These are phyloP conservation scores for Claviceps pusilla DNA, from an alignment of 2,329 filamentous ascomycete genomes.

Conservation along the genomic window DNA sequence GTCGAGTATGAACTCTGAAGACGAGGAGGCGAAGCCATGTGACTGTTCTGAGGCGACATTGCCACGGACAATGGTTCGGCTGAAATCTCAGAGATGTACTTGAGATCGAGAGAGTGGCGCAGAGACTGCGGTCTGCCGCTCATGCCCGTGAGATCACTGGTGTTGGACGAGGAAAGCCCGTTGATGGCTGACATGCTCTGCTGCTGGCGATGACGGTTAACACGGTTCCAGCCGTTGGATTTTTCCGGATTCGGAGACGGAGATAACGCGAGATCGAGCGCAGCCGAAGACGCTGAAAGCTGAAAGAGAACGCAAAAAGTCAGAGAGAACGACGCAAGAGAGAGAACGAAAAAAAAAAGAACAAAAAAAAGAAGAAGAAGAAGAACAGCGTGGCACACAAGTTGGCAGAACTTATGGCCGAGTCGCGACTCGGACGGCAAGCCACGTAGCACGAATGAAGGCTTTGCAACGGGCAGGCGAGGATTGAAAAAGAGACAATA, in stretches of 20 bases:
- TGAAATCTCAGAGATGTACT: slow-evolving; percentile 32
- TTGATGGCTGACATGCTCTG: slow-evolving; percentile 40
- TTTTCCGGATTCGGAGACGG: slow-evolving; percentile 48
- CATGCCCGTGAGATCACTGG: slow-evolving; percentile 31
- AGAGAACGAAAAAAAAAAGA: too few species aligned
- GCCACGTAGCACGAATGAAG: neutral
- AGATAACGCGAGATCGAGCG: slow-evolving; percentile 63
- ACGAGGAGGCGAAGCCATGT: slow-evolving; percentile 53
- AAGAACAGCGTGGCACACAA: slow-evolving; percentile 4
- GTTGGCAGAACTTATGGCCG: neutral
- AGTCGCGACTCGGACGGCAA: neutral
- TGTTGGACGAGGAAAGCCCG: slow-evolving; percentile 24
- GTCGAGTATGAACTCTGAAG: slow-evolving; percentile 80
- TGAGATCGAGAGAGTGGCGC: slow-evolving; percentile 43
- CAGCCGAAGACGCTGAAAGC: slow-evolving; percentile 67
- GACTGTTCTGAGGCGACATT: slow-evolving; percentile 33
- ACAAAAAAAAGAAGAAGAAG: slow-evolving; percentile 4
- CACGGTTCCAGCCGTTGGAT: slow-evolving; percentile 39
- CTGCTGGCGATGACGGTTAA: slow-evolving; percentile 54
- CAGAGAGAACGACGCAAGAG: slow-evolving; percentile 16
- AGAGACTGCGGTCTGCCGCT: slow-evolving; percentile 33
- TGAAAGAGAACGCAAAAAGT: slow-evolving; percentile 27
- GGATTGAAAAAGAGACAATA: neutral
- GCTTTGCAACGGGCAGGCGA: neutral
- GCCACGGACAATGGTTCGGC: slow-evolving; percentile 22